These are phyloP conservation scores for Mycena filopes DNA, from an alignment of 768 basidiomycete species.

Conservation along the genomic window DNA sequence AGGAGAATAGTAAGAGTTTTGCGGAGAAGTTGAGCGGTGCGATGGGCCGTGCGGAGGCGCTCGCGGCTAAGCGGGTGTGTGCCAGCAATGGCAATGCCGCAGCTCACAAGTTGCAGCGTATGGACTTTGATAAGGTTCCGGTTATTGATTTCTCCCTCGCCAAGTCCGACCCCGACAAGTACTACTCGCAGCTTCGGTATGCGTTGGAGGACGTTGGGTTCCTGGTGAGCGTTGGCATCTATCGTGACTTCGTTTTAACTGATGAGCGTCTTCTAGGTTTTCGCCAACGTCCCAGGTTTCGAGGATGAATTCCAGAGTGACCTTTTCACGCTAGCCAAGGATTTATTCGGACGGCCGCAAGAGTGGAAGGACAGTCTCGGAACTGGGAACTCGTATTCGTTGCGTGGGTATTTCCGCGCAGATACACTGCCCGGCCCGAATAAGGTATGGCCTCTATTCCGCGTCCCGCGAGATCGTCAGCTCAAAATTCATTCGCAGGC, in stretches of 20 bases:
- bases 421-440: constrained; percentile 38
- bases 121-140: constrained; percentile 36
- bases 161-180: constrained; percentile 29
- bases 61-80: constrained; percentile 2
- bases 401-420: constrained; percentile 43
- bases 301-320: constrained; percentile 35
- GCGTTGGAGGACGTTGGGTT: constrained; percentile 22
- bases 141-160: constrained; percentile 39
- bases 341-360: constrained; percentile 37
- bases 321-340: constrained; percentile 37
- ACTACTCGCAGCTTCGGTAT: constrained; percentile 37
- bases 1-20: constrained; percentile 38
- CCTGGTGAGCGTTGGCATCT: background rate
- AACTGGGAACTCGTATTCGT: constrained; percentile 36
- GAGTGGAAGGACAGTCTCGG: constrained; percentile 41
- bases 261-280: background rate
- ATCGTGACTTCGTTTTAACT: background rate
- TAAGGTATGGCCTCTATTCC: constrained; percentile 33
- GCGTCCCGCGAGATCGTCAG: background rate
- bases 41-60: constrained; percentile 32
- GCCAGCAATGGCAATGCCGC: too few species aligned
- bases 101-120: constrained; percentile 1
- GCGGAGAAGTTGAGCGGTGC: constrained; percentile 32
- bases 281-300: constrained; percentile 42
- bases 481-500: constrained; percentile 32